Evolutionary conservation across 176 grass and related monocot species (phyloP), one percentile per base, ranked within the genome.

Genomic region (Oropetium thomaeum): DNA sequence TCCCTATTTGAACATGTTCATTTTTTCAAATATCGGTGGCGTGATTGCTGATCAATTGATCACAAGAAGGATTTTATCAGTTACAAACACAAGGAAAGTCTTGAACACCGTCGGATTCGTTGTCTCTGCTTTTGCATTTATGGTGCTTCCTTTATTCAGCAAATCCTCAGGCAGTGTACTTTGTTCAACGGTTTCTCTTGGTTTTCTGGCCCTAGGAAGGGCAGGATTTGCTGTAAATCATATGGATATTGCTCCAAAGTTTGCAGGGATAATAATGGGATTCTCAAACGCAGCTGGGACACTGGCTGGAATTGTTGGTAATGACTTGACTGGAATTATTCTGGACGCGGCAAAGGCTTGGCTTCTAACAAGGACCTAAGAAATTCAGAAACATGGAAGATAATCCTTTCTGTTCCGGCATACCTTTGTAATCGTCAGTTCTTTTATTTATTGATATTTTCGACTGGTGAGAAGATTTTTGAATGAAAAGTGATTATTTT

Each of bases 21-120:
- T 96, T 80, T 96, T 96, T 71, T 96, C 89, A 31, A 96, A 96
- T 72, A 89, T 92, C 3, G 92, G 89, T 49, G 92, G 92, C 42
- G 69, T 87, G 35, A 33, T 89, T 15, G 92, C 92, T 39, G 92
- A 92, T 87, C 58, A 89, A 17, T 89, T 92, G 74, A 96, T 96
- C 40, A 89, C 86, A 29, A 96, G 62, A 84, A 83, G 69, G 81
- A 82, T 92, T 20, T 77, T 96, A 28, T 92, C 89, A 48, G 76
- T 92, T 71, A 92, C 92, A 51, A 87, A 69, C 78, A 96, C 92
- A 37, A 90, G 92, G 42, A 96, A 92, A 80, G 78, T 92, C 47
- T 62, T 96, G 67, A 96, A 96, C 61, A 92, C 92, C 4, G 45
- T 96, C 2, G 89, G 92, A 25, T 96, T 96, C 5, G 62, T 96